phyloP scores from a whole-genome alignment of 805 yeast genomes.

The Starmerella potacharoeniae region DNA sequence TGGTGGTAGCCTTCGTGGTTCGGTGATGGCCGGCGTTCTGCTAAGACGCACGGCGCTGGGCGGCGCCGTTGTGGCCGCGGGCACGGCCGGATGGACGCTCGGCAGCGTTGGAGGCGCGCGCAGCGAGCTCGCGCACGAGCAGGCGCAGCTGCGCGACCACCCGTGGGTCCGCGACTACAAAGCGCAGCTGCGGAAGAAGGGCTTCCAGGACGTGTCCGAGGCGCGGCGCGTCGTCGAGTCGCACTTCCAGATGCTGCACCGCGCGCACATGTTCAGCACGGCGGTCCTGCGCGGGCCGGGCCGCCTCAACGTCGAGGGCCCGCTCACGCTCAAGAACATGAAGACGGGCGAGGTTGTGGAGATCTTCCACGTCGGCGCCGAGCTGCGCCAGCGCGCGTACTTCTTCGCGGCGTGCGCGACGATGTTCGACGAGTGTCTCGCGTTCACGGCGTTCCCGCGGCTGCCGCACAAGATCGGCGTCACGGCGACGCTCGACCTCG shows the following conservation, averaged over 20 bases:
- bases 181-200: background rate
- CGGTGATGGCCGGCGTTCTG: background rate
- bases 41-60: constrained; percentile 1
- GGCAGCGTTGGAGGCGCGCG: background rate
- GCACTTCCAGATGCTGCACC: constrained; percentile 6
- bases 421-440: constrained; percentile 67
- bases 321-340: constrained; percentile 9
- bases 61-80: background rate
- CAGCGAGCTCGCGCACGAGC: background rate
- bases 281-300: constrained; percentile 5
- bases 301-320: constrained; percentile 8
- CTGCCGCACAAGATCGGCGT: constrained; percentile 74
- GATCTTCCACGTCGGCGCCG: constrained; percentile 10
- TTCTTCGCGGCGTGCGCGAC: constrained; percentile 76
- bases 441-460: constrained; percentile 56
- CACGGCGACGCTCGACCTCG: constrained; percentile 60
- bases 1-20: too few relatives aligned
- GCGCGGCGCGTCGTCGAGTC: background rate
- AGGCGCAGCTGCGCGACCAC: constrained; percentile 3
- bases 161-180: constrained; percentile 1
- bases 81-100: constrained; percentile 4
- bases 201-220: constrained; percentile 1
- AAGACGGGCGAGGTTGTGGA: constrained; percentile 8
- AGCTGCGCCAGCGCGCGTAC: constrained; percentile 36
- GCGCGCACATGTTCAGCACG: constrained; percentile 15